A percentile compares a stretch with the other conserved stretches of the same genome.
Conservation (phyloP, 257 asterid genomes). For the Forsythia viridissima region DNA sequence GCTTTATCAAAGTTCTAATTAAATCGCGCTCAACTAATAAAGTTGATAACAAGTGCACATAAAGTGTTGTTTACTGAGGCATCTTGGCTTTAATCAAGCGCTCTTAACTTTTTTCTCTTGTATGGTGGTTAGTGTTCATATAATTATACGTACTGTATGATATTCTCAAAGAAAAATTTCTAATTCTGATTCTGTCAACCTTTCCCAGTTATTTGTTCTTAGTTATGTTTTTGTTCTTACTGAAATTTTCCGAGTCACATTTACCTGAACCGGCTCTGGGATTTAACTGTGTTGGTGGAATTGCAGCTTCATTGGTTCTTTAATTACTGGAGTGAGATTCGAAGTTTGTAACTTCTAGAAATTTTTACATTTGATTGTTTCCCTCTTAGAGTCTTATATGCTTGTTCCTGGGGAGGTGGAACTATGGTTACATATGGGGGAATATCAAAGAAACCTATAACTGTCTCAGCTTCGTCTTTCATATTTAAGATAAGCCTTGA, state of each 20-base stretch:
- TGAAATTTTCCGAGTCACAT: constrained; percentile 9
- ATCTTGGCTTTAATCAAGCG: no score
- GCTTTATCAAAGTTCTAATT: no score
- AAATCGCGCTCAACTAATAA: no score
- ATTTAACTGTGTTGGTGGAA: constrained; percentile 96
- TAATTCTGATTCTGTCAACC: no score
- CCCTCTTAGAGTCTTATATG: constrained; percentile 14
- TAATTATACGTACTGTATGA: no score
- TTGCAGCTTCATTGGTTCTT: constrained; percentile 82
- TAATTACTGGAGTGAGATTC: constrained; percentile 72
- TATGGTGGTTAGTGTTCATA: no score
- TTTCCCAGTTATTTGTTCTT: neutral
- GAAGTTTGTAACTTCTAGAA: neutral
- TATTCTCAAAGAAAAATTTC: no score
- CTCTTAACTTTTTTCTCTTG: no score
- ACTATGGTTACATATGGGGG: constrained; percentile 99
- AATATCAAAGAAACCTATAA: constrained; percentile 92
- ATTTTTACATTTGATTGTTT: neutral
- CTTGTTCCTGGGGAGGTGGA: constrained; percentile 68
- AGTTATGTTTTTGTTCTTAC: constrained; percentile 13
- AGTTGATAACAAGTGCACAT: no score
- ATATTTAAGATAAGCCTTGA: constrained; percentile 70
- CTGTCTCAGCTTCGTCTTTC: constrained; percentile 77
- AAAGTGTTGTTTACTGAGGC: no score
- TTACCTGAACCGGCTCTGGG: constrained; percentile 84